phyloP scores from a whole-genome alignment of 139 green algal species.

The Micractinium sp. region DNA sequence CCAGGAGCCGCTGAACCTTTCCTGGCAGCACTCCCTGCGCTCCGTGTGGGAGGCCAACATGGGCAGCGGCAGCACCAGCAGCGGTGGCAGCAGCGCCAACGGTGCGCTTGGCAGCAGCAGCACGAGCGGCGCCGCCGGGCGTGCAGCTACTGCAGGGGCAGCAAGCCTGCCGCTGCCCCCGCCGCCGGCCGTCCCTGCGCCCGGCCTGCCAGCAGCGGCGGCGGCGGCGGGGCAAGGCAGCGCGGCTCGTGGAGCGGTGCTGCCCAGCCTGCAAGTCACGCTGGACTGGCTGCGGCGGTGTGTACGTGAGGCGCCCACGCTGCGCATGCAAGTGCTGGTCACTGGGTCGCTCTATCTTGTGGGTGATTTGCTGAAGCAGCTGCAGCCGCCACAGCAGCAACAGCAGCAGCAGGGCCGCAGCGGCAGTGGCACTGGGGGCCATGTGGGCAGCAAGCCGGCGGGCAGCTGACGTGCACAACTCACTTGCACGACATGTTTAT shows the following conservation, averaged over 20 bases:
- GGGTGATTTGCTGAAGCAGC: slow-evolving; percentile 81
- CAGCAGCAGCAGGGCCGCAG: not conserved
- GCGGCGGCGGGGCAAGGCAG: not conserved
- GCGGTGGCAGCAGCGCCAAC: not conserved
- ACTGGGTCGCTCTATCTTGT: slow-evolving; percentile 96
- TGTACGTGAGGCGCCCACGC: slow-evolving; percentile 25
- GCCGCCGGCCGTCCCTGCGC: not conserved
- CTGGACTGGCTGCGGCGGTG: slow-evolving; percentile 68
- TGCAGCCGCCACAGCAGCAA: slow-evolving; percentile 39
- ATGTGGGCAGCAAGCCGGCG: not conserved
- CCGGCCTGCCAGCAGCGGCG: slow-evolving; percentile 1
- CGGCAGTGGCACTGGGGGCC: too few species aligned
- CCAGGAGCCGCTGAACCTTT: slow-evolving; percentile 41
- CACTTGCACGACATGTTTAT: too few species aligned
- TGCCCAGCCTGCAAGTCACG: slow-evolving; percentile 58
- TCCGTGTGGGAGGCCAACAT: slow-evolving; percentile 48
- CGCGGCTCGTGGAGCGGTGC: slow-evolving; percentile 46
- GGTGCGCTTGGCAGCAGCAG: not conserved
- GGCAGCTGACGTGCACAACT: too few species aligned
- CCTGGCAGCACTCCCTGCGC: slow-evolving; percentile 68
- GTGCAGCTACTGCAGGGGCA: not conserved
- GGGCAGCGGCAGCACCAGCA: slow-evolving; percentile 4
- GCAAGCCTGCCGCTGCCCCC: slow-evolving; percentile 24
- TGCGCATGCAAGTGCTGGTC: slow-evolving; percentile 82
- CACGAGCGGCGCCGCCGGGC: not conserved